Evolutionary conservation across 805 yeast genomes (phyloP), one percentile per base, ranked within the genome.

Genomic region (Spathaspora arborariae): DNA sequence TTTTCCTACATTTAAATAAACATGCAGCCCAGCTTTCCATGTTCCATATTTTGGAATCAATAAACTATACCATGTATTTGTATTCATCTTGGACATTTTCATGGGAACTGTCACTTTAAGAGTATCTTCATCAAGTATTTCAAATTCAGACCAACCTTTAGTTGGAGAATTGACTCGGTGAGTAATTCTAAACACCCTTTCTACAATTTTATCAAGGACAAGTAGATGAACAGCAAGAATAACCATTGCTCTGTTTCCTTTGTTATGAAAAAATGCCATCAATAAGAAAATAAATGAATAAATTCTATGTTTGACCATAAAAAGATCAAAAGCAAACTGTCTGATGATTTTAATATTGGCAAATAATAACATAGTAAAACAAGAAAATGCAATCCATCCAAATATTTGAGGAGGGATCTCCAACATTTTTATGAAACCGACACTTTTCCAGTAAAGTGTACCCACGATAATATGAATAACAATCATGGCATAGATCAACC

Each of bases 21-120:
- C 64, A 53, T 76, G 78, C 54, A 74, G 79, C 3, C 80, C 80
- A 0, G 80, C 68, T 44, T 63, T 63, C 81, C 81, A 76, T 15
- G 62, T 60, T 18, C 71, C 64, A 18, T 64, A 51, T n/a, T 63
- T 59, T 2, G 78, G 78, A 21, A 67, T 54, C 24, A 64, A 52
- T 4, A 35, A 39, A 45, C 52, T 48, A 49, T 57, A 65, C 68
- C 73, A 68, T 30, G 47, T 53, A 10, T 53, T 42, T 19, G 50
- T 38, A 33, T 55, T 53, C 21, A 45, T 41, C 3, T 54, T 46
- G 13, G 55, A 50, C 3, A 58, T 45, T 3, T 54, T 56, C n/a
- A 68, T 49, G 1, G 75, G 74, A n/a, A 75, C 59, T 1, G 67
- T 59, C 3, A 73, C 67, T 39, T 64, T 50, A 11, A 75, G 51